phyloP scores from a whole-genome alignment of 371 early-diverging fungal genomes.

The Apophysomyces ossiformis region DNA sequence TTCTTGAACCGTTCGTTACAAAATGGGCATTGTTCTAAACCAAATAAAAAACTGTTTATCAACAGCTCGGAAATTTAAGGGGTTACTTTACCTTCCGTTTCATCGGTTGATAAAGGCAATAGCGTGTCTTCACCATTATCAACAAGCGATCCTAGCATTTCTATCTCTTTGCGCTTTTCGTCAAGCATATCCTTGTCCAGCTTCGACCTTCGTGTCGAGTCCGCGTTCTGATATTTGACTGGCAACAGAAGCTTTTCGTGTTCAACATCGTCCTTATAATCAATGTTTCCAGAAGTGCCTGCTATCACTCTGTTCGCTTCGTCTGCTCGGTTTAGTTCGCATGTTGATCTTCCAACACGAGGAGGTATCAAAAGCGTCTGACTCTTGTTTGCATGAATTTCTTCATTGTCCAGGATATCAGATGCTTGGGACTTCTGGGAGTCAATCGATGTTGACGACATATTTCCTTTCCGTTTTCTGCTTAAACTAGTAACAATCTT shows the following conservation, averaged over 20 bases:
- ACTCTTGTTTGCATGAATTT: no score
- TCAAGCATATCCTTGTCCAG: neutral
- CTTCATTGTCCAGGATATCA: no score
- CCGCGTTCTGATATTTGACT: neutral
- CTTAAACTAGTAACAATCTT: no score
- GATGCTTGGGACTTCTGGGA: no score
- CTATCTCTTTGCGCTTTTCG: neutral
- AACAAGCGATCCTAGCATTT: neutral
- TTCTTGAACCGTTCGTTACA: neutral
- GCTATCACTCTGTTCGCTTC: neutral
- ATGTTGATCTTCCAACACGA: no score
- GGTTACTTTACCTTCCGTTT: neutral
- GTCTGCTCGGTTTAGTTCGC: no score
- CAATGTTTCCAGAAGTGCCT: neutral
- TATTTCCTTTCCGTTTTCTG: no score
- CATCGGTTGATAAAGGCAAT: neutral
- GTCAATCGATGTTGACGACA: no score
- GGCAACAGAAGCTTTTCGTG: neutral
- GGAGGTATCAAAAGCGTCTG: no score
- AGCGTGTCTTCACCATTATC: neutral
- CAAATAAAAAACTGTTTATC: neutral
- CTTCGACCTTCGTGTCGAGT: neutral
- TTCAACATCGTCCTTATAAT: neutral
- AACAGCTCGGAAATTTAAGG: no score
- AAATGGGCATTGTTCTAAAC: neutral